phyloP scores from a whole-genome alignment of 306 rosid genomes.

The Cucurbita argyrosperma region DNA sequence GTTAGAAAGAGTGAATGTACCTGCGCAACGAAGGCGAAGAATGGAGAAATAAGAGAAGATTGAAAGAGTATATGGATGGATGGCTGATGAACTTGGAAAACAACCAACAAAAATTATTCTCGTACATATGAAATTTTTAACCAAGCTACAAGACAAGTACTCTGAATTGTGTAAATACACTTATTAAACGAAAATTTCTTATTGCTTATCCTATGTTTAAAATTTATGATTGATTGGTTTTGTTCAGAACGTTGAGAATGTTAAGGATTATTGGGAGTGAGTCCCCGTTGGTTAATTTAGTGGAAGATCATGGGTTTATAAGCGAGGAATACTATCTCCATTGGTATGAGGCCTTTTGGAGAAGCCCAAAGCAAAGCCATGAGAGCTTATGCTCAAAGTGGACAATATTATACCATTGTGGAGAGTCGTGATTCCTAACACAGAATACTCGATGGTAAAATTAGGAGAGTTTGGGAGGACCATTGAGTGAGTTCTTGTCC shows the following conservation, averaged over 20 bases:
- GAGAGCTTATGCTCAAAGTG: too few species aligned
- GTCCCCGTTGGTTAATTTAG: too few species aligned
- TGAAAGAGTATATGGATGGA: neutral
- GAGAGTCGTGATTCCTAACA: too few species aligned
- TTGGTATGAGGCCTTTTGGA: too few species aligned
- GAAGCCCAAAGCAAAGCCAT: too few species aligned
- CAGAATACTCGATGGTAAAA: neutral
- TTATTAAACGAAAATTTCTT: neutral
- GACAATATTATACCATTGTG: too few species aligned
- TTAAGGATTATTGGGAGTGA: too few species aligned
- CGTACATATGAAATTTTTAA: neutral
- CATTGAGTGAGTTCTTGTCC: neutral
- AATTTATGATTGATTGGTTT: too few species aligned
- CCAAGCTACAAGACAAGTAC: neutral
- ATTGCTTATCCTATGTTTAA: neutral
- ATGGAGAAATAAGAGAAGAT: constrained; percentile 2
- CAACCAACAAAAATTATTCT: neutral
- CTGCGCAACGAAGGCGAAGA: constrained; percentile 22
- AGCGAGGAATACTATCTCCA: too few species aligned
- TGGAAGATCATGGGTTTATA: too few species aligned
- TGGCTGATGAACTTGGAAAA: neutral
- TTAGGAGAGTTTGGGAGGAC: neutral
- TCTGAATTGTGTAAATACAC: neutral
- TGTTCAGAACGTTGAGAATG: too few species aligned
- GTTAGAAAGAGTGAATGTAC: constrained; percentile 88